Base-by-base conservation (phyloP, 495 filamentous ascomycete species). In the Podospora sp. region DNA sequence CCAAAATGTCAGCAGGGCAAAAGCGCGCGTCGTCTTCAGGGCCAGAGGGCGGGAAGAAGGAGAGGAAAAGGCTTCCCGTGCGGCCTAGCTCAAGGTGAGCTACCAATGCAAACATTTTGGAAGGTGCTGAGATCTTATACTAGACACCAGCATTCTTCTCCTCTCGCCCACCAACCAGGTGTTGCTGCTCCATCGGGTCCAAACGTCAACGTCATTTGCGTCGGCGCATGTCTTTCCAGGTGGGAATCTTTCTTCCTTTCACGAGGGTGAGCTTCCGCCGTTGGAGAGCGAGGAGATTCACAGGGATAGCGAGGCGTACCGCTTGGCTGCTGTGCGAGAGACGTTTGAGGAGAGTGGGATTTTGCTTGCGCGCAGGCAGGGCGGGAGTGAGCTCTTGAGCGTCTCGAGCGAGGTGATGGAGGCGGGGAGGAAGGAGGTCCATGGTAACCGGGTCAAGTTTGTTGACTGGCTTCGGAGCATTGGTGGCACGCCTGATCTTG, bases 171-270 rank as follows among this genome's bases (percentile, higher is more conserved):
- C 82, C 62, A 97, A 97, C 75, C 87, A 96, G 73, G 86, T 98
- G 50, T 86, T 99, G 22, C 86, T 98, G 22, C 87, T 99, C 2
- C 92, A 93, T 71, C 88, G 95, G 61, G 92, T 97, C 14, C 82
- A 88, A 58, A 91, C 88, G 0, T 94, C 93, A 2, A 86, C 84
- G 6, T 90, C 93, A 24, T 99, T 97, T 68, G 86, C 95, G 16
- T 94, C 91, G 0, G 94, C 94, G 0, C 93, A 98, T 73, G 95
- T 99, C 65, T 99, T 99, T 71, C 95, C 95, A 0, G 95, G 95
- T n/a, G 95, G 95, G 0, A 93, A 95, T 68, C 80, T 96, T 8
- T 90, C 90, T 0, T 61, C 78, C 0, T 85, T 87, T 51, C 88
- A 92, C 65, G 92, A 97, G 65, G 92, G 89, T 8, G 67, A 77